Base-by-base conservation (phyloP, 1,284 basidiomycete genomes). In the Puccinia novopanici region DNA sequence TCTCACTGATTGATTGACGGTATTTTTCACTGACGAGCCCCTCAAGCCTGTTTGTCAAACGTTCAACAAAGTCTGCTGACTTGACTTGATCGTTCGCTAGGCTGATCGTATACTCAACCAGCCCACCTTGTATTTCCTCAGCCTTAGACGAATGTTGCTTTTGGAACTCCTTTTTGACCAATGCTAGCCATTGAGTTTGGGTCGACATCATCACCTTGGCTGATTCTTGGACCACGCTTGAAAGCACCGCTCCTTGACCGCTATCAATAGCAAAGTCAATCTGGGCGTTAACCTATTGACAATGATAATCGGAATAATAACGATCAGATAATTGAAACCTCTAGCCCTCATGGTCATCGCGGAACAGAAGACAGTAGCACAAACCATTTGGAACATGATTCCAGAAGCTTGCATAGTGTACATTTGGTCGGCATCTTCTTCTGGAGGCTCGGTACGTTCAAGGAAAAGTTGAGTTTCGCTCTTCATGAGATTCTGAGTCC, bases 11-110 rank as follows among this genome's bases (percentile, higher is more conserved):
- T 13, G 89, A 89, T 3, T 88, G 89, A 79, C 92, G 89, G 87
- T 99, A 98, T 87, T 98, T 98, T 84, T 93, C 91, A 22, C 92
- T 94, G 2, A 99, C 96, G 79, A 97, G 89, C 3, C 92, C 90
- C 87, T 98, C 96, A 45, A 99, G 88, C 63, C 95, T 91, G 12
- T 89, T 90, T 48, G 93, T 91, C 5, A 99, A 89, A 0, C 91
- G 90, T 87, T 99, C 96, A 13, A 92, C 91, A 84, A 92, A 95
- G 86, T 99, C 95, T 13, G 97, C 97, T 4, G 91, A 93, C 86
- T 95, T 96, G 87, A 99, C 91, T 87, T 98, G 95, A 87, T 99
- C 96, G 87, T 99, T 99, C 73, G 95, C 95, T n/a, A 99, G 90
- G 24, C 95, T 95, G 84, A 99, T 95, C 84, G 92, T 91, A 86